These are phyloP conservation scores for Pyrenophora graminea DNA, from an alignment of 2,329 filamentous ascomycete genomes.

Conservation along the genomic window DNA sequence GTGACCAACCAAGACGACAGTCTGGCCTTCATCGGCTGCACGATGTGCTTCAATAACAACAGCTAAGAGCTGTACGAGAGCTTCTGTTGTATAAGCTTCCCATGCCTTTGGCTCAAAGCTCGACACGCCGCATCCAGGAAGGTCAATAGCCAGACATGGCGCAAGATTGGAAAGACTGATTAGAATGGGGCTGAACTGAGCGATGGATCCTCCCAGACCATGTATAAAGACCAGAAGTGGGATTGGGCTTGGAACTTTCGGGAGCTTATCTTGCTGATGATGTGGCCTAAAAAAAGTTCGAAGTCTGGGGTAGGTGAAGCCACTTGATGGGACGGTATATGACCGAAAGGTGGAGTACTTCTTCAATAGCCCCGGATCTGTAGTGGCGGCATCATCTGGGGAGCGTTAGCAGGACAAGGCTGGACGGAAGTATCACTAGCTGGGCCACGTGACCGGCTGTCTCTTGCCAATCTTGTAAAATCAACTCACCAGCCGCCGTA, in stretches of 20 bases:
- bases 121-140: slow-evolving; percentile 87
- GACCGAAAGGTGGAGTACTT: slow-evolving; percentile 73
- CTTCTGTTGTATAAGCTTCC: slow-evolving; percentile 78
- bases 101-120: slow-evolving; percentile 70
- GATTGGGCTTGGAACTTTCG: slow-evolving; percentile 70
- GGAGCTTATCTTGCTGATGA: slow-evolving; percentile 79
- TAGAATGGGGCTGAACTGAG: slow-evolving; percentile 83
- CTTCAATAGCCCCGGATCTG: slow-evolving; percentile 78
- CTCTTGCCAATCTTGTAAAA: slow-evolving; percentile 13
- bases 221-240: slow-evolving; percentile 91
- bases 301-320: slow-evolving; percentile 72
- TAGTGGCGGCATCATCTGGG: slow-evolving; percentile 53
- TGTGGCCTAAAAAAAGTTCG: slow-evolving; percentile 85
- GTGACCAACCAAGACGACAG: slow-evolving; percentile 81
- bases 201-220: slow-evolving; percentile 87
- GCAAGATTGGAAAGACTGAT: slow-evolving; percentile 81
- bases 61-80: slow-evolving; percentile 75
- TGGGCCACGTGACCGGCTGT: slow-evolving; percentile 14
- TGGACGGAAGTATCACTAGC: not conserved
- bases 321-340: slow-evolving; percentile 69
- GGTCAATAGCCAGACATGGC: slow-evolving; percentile 83
- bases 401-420: slow-evolving; percentile 12
- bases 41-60: slow-evolving; percentile 74
- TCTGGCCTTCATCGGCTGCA: slow-evolving; percentile 67
- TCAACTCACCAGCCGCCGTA: slow-evolving; percentile 31